phyloP scores from a whole-genome alignment of 176 grass and related monocot species.

The Neostapfia colusana region DNA sequence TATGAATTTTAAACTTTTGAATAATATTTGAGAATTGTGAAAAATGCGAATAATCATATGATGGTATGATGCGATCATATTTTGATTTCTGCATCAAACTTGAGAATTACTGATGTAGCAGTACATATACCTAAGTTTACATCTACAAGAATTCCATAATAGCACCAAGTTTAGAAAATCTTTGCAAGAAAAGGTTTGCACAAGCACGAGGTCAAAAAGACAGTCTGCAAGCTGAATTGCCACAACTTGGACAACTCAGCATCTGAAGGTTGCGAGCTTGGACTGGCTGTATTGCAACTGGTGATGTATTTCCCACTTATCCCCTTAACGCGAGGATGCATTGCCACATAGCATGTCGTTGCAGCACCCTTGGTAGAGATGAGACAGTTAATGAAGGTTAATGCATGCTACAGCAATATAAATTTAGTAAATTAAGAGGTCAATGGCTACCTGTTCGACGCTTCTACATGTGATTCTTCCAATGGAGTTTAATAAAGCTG shows the following conservation, averaged over 20 bases:
- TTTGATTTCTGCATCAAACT: neutral
- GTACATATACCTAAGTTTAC: neutral
- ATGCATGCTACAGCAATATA: neutral
- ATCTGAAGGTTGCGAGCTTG: slow-evolving; percentile 50
- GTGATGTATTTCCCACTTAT: slow-evolving; percentile 34
- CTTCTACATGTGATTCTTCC: slow-evolving; percentile 38
- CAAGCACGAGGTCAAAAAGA: slow-evolving; percentile 2
- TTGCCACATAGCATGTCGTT: slow-evolving; percentile 72
- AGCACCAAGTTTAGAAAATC: neutral
- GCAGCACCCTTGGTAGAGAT: slow-evolving; percentile 58
- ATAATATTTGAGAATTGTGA: no score
- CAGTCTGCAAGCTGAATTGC: slow-evolving; percentile 53
- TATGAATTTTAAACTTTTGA: no score
- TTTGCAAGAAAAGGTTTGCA: neutral
- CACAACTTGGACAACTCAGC: slow-evolving; percentile 53
- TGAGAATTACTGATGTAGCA: neutral
- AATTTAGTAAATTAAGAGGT: neutral
- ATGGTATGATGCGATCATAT: neutral
- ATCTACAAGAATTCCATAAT: neutral
- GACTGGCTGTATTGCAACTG: slow-evolving; percentile 51
- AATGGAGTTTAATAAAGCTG: slow-evolving; percentile 35
- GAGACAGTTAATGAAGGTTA: neutral
- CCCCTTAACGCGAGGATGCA: slow-evolving; percentile 48
- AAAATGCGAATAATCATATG: no score
- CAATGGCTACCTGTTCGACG: slow-evolving; percentile 28